Evolutionary conservation across 2,329 filamentous ascomycete species (phyloP), one percentile per base, ranked within the genome.

Genomic region (Pseudogymnoascus sp.): DNA sequence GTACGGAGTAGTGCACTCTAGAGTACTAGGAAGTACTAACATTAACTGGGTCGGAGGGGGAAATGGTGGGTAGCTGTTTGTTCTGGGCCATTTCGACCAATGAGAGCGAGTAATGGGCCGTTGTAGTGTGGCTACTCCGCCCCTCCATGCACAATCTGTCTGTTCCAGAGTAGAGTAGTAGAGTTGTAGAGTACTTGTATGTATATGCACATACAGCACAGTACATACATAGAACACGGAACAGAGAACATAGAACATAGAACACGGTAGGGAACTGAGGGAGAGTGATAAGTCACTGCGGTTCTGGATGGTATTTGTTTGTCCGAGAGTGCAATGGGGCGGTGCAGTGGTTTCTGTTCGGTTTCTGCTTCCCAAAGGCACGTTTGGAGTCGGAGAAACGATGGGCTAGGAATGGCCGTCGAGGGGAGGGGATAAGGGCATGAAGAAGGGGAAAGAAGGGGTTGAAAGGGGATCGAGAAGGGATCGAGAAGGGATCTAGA

Each of bases 41-140:
- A 57, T 57, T 57, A 57, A 57, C 50, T 57, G 50, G 50, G 50
- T 57, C 50, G 50, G 28, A 57, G 50, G 50, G 50, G 44, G 50
- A 57, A 57, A 53, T 19, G 50, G 50, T 33, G 50, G 50, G 50
- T 33, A 57, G 50, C 50, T 57, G 50, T 57, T 33, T 57, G 50
- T 57, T 9, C 28, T 31, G 2, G 26, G n/a, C n/a, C 26, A 17
- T 1, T 31, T 8, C 2, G n/a, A 17, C 50, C 50, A 57, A 57
- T 57, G 26, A 57, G n/a, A 28, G 28, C 50, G 50, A 33, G 50
- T 57, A 57, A 57, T 57, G 50, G 9, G n/a, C n/a, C 4, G 15
- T 28, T 33, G 50, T 31, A 33, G 50, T 57, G 50, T 57, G 50
- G n/a, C 50, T 57, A 57, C 50, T 57, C 50, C 26, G 50, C 50